Evolutionary conservation across 352 stramenopile species (phyloP).

Genomic region (Phytophthora vignae): DNA sequence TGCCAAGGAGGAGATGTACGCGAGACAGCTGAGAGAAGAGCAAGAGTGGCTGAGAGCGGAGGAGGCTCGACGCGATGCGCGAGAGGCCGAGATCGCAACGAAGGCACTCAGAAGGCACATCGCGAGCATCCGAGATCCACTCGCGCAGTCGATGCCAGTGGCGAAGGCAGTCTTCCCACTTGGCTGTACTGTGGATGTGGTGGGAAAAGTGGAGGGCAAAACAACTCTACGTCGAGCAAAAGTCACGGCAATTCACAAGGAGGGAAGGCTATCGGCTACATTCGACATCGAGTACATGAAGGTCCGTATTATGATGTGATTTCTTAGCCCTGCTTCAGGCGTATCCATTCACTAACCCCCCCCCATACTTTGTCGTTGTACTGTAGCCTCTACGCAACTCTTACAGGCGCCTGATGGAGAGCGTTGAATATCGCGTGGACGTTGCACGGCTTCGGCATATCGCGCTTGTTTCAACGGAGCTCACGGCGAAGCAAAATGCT

Average conservation of each 20-base stretch:
- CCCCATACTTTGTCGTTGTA: background rate
- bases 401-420: slow-evolving; percentile 21
- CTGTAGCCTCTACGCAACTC: slow-evolving; percentile 27
- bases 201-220: slow-evolving; percentile 29
- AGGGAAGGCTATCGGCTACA: slow-evolving; percentile 24
- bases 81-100: slow-evolving; percentile 35
- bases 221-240: slow-evolving; percentile 36
- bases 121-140: slow-evolving; percentile 9
- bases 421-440: slow-evolving; percentile 20
- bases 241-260: slow-evolving; percentile 43
- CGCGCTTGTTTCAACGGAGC: slow-evolving; percentile 14
- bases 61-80: slow-evolving; percentile 16
- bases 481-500: slow-evolving; percentile 26
- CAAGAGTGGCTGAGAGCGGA: slow-evolving; percentile 27
- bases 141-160: slow-evolving; percentile 37
- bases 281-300: slow-evolving; percentile 62
- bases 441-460: slow-evolving; percentile 22
- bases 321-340: background rate
- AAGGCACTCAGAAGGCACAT: slow-evolving; percentile 32
- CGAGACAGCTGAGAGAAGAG: slow-evolving; percentile 27
- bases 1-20: slow-evolving; percentile 42
- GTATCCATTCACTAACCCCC: background rate
- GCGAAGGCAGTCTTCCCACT: slow-evolving; percentile 51
- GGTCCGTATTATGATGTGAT: background rate
- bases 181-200: slow-evolving; percentile 46